These are phyloP conservation scores for Thielaviopsis euricoi DNA, from an alignment of 2,329 filamentous ascomycete species.

Conservation along the genomic window DNA sequence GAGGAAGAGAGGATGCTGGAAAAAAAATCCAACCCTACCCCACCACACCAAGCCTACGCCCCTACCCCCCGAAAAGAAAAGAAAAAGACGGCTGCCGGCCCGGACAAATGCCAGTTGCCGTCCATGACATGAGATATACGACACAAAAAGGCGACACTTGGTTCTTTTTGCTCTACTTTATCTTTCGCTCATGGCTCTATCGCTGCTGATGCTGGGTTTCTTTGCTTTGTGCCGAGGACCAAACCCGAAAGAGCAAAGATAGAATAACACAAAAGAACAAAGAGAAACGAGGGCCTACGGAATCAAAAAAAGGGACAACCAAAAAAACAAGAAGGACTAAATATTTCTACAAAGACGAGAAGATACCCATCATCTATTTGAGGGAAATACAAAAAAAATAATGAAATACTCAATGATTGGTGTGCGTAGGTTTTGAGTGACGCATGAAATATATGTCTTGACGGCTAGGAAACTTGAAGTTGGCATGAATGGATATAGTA, in stretches of 20 bases:
- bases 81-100: not conserved
- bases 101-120: not conserved
- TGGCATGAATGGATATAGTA: not conserved
- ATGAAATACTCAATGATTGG: not conserved
- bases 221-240: not conserved
- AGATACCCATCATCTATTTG: not conserved
- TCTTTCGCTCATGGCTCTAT: not conserved
- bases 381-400: not conserved
- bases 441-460: not conserved
- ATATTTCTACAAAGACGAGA: not conserved
- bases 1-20: not conserved
- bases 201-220: not conserved
- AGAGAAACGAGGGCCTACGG: not conserved
- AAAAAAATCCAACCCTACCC: not conserved
- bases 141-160: not conserved
- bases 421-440: not conserved
- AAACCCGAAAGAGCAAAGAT: too few relatives aligned
- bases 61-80: not conserved
- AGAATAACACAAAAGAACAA: not conserved
- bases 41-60: not conserved
- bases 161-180: conserved; percentile 1
- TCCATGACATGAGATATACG: not conserved
- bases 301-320: not conserved
- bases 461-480: too few relatives aligned
- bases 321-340: not conserved